Base-by-base conservation (phyloP, 2,329 filamentous ascomycete genomes). In the Diaporthe sp. region DNA sequence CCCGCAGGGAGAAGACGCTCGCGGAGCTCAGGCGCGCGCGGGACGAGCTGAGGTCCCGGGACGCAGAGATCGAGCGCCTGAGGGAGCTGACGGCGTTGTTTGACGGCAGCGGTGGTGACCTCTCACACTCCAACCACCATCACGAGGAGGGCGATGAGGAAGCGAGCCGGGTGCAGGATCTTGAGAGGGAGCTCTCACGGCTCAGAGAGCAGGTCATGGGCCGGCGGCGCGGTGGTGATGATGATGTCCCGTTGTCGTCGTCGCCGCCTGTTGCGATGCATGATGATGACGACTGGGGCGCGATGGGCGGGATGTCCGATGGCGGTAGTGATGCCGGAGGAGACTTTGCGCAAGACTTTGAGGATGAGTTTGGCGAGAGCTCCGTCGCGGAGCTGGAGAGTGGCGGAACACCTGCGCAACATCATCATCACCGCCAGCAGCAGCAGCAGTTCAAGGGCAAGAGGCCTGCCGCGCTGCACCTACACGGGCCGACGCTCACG, bases 11-110 rank as follows among this genome's bases (percentile, higher is more conserved):
- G 62, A 81, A 84, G 46, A 82, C 86, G 7, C 84, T 83, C 58
- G 83, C 82, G 0, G 89, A 92, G 80, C 82, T 92, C 2, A 82
- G 86, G 13, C 83, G 83, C 10, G 85, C 93, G 12, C 86, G 82
- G 44, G 80, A 81, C 0, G 86, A 91, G 71, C 81, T 93, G 12
- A 85, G 84, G 9, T 83, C 83, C 2, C 87, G 87, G 51, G 89
- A 91, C 73, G 84, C 84, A 0, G 89, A 90, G 78, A 91, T 92
- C 22, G 87, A 87, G 73, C 84, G 87, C 61, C 81, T 91, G 57
- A 86, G 76, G 5, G 76, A 73, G 71, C 49, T 65, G 8, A 55
- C 68, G 62, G 49, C 67, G 22, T 2, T 73, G 19, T 65, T 73
- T 39, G 71, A 57, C 17, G 19, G 37, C 34, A 9, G 17, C 17